phyloP scores from a whole-genome alignment of 1,284 basidiomycete species.

The Neonothopanus nambi region DNA sequence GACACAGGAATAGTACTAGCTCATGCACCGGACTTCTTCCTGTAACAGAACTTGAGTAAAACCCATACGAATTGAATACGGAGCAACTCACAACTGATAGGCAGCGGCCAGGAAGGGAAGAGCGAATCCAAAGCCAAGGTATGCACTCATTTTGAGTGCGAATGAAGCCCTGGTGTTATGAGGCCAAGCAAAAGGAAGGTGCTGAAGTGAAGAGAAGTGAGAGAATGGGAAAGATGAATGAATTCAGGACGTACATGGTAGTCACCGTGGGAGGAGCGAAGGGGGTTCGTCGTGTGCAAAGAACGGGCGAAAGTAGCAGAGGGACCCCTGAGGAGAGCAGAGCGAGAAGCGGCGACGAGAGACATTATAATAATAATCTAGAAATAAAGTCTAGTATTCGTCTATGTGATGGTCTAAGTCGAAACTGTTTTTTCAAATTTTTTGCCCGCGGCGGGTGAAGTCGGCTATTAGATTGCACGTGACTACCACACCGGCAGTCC shows the following conservation, averaged over 20 bases:
- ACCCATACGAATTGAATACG: slow-evolving; percentile 6
- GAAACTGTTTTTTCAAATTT: too few relatives aligned
- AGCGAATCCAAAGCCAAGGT: slow-evolving; percentile 58
- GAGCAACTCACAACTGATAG: slow-evolving; percentile 63
- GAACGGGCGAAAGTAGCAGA: slow-evolving; percentile 30
- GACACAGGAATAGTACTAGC: background rate
- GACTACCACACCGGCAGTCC: too few relatives aligned
- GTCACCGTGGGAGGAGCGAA: slow-evolving; percentile 48
- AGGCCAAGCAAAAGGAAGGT: slow-evolving; percentile 68
- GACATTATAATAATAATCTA: slow-evolving; percentile 11
- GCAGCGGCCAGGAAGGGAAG: slow-evolving; percentile 65
- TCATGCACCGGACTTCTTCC: slow-evolving; percentile 35
- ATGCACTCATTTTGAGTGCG: slow-evolving; percentile 56
- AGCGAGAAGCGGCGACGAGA: slow-evolving; percentile 13
- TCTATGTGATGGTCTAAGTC: slow-evolving; percentile 1
- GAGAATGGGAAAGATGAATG: background rate
- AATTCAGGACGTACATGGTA: slow-evolving; percentile 54
- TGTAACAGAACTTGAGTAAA: slow-evolving; percentile 19
- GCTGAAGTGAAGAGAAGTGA: slow-evolving; percentile 39
- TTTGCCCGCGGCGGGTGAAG: background rate
- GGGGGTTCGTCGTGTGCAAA: slow-evolving; percentile 35
- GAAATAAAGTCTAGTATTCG: background rate
- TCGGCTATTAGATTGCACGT: background rate
- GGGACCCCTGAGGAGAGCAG: slow-evolving; percentile 19
- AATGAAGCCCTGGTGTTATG: slow-evolving; percentile 55